Conservation (phyloP, 163 green algal genomes). For the Scenedesmus sp. region DNA sequence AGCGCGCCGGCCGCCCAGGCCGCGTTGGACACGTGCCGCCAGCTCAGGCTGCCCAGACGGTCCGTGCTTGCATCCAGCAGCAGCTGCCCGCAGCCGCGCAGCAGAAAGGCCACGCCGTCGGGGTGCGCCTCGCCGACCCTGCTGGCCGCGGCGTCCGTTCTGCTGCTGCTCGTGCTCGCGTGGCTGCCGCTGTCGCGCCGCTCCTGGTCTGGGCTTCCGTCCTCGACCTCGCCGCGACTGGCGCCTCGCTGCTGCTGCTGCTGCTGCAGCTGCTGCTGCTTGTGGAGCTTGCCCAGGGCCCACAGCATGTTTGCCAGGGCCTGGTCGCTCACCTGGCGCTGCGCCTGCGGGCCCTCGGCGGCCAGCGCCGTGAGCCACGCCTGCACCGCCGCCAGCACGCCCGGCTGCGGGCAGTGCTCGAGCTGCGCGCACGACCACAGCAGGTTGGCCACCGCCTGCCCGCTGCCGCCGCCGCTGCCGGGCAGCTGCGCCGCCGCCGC, state of each 20-base stretch:
- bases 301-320: slow-evolving; percentile 32
- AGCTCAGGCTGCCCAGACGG: background rate
- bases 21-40: slow-evolving; percentile 15
- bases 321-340: slow-evolving; percentile 7
- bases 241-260: background rate
- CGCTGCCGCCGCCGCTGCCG: slow-evolving; percentile 22
- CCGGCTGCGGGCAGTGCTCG: background rate
- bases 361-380: slow-evolving; percentile 14
- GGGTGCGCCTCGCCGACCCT: too few relatives aligned
- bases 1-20: slow-evolving; percentile 18
- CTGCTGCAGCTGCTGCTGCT: slow-evolving; percentile 18
- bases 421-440: slow-evolving; percentile 41
- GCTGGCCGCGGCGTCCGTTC: background rate
- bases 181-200: background rate
- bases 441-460: slow-evolving; percentile 32
- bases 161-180: background rate
- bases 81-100: background rate
- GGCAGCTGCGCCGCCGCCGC: background rate
- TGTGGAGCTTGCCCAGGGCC: slow-evolving; percentile 14
- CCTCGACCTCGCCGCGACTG: too few relatives aligned
- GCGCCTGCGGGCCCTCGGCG: background rate
- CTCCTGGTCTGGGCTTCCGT: background rate
- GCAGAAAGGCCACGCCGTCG: background rate
- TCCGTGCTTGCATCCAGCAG: background rate
- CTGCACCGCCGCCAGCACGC: background rate